Evolutionary conservation across 352 stramenopile genomes (phyloP).

Genomic region (Phytopythium montanum): DNA sequence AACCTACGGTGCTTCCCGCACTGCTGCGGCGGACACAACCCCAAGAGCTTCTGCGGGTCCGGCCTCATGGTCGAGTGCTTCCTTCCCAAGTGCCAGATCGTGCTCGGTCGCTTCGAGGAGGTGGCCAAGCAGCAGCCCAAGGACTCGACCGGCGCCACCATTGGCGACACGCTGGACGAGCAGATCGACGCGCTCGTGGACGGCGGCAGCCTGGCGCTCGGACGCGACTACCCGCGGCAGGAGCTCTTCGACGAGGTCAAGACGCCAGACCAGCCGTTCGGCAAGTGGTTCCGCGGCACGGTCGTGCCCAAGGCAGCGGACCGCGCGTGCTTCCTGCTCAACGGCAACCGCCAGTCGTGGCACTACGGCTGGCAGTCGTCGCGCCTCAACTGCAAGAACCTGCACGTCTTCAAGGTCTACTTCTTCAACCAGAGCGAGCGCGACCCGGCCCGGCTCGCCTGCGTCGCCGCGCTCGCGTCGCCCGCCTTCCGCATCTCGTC

Average conservation of each 20-base stretch:
- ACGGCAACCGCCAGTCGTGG: slow-evolving; percentile 84
- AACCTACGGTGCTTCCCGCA: slow-evolving; percentile 83
- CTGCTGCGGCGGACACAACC: slow-evolving; percentile 79
- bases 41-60: slow-evolving; percentile 83
- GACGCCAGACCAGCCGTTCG: slow-evolving; percentile 72
- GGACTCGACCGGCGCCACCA: not conserved
- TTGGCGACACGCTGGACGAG: slow-evolving; percentile 7
- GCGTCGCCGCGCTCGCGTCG: slow-evolving; percentile 51
- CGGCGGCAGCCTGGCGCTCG: slow-evolving; percentile 27
- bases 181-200: slow-evolving; percentile 24
- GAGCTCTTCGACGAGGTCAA: slow-evolving; percentile 76
- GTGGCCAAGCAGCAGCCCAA: slow-evolving; percentile 34
- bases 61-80: slow-evolving; percentile 73
- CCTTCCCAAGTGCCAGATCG: slow-evolving; percentile 48
- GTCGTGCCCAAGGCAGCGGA: slow-evolving; percentile 28
- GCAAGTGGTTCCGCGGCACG: slow-evolving; percentile 62
- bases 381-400: slow-evolving; percentile 79
- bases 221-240: slow-evolving; percentile 45
- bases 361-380: slow-evolving; percentile 87
- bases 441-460: slow-evolving; percentile 33
- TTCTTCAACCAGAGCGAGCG: slow-evolving; percentile 38
- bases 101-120: slow-evolving; percentile 74
- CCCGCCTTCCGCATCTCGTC: slow-evolving; percentile 77
- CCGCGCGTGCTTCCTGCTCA: slow-evolving; percentile 62
- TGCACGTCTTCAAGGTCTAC: slow-evolving; percentile 80